Evolutionary conservation across 441 rosid species (phyloP).

Genomic region (Populus trichocarpa): DNA sequence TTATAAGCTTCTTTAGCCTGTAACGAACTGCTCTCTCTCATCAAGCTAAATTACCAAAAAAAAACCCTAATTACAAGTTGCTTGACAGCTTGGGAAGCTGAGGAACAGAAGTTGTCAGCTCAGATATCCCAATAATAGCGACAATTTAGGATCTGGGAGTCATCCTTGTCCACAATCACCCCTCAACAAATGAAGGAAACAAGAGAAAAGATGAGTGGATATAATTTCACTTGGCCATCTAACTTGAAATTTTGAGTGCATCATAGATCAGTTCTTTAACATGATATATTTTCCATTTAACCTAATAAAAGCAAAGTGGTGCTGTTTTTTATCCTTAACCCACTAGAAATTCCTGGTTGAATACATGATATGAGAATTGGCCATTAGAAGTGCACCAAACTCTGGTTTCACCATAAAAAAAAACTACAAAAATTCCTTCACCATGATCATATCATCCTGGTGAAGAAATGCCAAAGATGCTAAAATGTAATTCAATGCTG

Average conservation of each 20-base stretch:
- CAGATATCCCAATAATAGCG: not conserved
- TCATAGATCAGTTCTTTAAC: not conserved
- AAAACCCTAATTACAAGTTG: not conserved
- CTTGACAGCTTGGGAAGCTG: not conserved
- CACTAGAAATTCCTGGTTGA: not conserved
- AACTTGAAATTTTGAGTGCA: not conserved
- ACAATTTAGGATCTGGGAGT: not conserved
- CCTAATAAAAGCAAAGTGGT: not conserved
- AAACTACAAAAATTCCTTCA: not conserved
- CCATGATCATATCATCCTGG: not conserved
- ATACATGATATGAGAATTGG: not conserved
- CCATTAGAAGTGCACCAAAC: not conserved
- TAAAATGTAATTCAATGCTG: not conserved
- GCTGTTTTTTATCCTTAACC: not conserved
- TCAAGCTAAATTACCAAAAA: not conserved
- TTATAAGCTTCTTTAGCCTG: not conserved
- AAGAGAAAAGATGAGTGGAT: not conserved
- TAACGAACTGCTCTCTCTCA: not conserved
- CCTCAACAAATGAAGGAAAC: not conserved
- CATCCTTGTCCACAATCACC: not conserved
- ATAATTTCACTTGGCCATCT: not conserved
- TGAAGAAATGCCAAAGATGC: not conserved
- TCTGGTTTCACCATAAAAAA: not conserved
- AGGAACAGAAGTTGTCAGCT: not conserved
- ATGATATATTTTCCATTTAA: not conserved